phyloP scores from a whole-genome alignment of 2,329 filamentous ascomycete genomes.

The Sporothrix schenckii region DNA sequence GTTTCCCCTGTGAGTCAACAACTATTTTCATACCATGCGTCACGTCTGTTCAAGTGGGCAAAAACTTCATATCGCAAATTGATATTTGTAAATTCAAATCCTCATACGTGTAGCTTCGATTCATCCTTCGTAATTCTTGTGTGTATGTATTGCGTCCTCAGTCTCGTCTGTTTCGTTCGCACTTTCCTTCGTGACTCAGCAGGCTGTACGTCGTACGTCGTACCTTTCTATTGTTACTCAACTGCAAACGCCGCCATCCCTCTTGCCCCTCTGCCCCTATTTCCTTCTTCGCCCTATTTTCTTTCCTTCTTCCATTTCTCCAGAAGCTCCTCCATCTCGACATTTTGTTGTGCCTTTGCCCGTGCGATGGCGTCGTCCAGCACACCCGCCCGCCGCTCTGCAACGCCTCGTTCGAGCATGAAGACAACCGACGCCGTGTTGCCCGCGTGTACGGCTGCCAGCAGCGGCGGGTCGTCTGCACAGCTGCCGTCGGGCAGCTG shows the following conservation, averaged over 20 bases:
- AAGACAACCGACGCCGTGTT: background rate
- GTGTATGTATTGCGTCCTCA: no score
- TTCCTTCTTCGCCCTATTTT: background rate
- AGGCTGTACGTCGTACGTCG: no score
- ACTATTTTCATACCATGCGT: background rate
- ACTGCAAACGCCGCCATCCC: background rate
- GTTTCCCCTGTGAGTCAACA: background rate
- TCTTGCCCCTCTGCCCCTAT: background rate
- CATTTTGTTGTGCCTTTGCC: background rate
- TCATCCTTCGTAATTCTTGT: no score
- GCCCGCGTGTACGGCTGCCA: constrained; percentile 15
- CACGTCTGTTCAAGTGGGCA: no score
- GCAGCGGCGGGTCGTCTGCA: constrained; percentile 22
- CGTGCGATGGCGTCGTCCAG: constrained; percentile 8
- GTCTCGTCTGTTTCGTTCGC: no score
- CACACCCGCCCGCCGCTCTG: background rate
- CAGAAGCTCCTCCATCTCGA: background rate
- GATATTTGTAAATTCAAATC: no score
- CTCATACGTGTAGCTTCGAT: no score
- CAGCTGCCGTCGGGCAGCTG: constrained; percentile 13
- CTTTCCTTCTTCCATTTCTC: background rate
- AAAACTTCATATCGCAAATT: no score
- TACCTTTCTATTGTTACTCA: background rate
- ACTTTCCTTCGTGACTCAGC: no score
- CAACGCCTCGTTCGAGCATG: background rate